Evolutionary conservation across 305 asterid species (phyloP), one percentile per base, ranked within the genome.

Genomic region (Fraxinus ornus): DNA sequence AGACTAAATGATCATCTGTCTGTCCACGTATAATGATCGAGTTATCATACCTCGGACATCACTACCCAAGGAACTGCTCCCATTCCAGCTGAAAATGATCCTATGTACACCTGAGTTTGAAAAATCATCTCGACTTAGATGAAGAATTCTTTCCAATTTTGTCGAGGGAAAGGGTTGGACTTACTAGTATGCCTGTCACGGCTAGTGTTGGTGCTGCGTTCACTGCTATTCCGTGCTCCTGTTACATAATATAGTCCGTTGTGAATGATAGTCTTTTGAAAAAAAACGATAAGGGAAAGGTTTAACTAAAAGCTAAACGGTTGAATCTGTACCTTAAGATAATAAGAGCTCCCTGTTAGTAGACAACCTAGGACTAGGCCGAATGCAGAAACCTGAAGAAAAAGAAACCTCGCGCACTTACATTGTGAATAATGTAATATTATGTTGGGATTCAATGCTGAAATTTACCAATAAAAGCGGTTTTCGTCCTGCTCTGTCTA

Each of bases 41-140:
- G 57, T 33, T 77, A 41, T 79, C 87, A 30, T 89, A 94, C 99
- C 98, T 96, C 98, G 10, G 98, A 96, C 99, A 94, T 96, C 83
- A 96, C 92, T 76, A 96, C 98, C 99, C 99, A 94, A 21, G 99
- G 99, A 88, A 94, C 97, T 83, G 98, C 99, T 83, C 98, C 98
- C 99, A 96, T 96, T 85, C 98, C 99, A 71, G 70, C 82, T 77
- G 98, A 96, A 87, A 96, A 96, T 22, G 98, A 83, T 10, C 92
- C 97, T 75, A 96, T 90, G 84, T 92, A 94, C 44, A 96, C 93
- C 99, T 96, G 90, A 82, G 55, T 81, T 82, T 32, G 44, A 15
- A 84, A 49, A 83, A 75, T 57, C 52, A 75, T 47, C 68, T 30
- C 33, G 57, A 36, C 37, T 83, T 75, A 26, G 68, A 66, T 68